Percentiles rank a stretch among this genome's conserved stretches.
Conservation (phyloP, 2,329 filamentous ascomycete genomes). For the Penicillium sp. region DNA sequence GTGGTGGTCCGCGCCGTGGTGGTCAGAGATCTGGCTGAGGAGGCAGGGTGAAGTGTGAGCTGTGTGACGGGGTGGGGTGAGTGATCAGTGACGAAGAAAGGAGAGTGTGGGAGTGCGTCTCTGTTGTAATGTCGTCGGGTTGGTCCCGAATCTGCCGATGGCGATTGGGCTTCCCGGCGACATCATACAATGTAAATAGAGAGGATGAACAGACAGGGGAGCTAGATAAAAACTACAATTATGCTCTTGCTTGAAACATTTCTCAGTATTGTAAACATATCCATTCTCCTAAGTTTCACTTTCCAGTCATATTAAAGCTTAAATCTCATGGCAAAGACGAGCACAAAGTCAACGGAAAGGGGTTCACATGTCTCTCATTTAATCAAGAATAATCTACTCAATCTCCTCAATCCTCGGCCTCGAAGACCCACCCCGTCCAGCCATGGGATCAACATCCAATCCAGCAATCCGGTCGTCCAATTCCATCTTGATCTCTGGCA, state of each 20-base stretch:
- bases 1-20: conserved; percentile 22
- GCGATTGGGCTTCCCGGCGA: neutral
- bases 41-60: too few species aligned
- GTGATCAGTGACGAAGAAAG: neutral
- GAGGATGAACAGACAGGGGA: too few species aligned
- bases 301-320: neutral
- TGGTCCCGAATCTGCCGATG: neutral
- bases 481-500: conserved; percentile 29
- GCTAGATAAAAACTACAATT: too few species aligned
- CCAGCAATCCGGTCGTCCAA: conserved; percentile 42
- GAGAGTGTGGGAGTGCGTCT: neutral
- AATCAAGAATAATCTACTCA: conserved; percentile 26
- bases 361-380: neutral
- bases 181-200: neutral
- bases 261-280: neutral
- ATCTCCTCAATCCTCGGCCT: conserved; percentile 45
- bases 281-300: neutral
- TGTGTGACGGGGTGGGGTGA: neutral
- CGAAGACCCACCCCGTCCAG: conserved; percentile 17
- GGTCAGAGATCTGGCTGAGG: conserved; percentile 3
- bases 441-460: conserved; percentile 36
- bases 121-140: neutral
- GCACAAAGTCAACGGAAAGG: neutral
- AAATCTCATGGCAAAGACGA: neutral
- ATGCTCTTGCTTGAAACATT: neutral